Conservation (phyloP, 257 asterid genomes). For the Nicotiana paniculata region DNA sequence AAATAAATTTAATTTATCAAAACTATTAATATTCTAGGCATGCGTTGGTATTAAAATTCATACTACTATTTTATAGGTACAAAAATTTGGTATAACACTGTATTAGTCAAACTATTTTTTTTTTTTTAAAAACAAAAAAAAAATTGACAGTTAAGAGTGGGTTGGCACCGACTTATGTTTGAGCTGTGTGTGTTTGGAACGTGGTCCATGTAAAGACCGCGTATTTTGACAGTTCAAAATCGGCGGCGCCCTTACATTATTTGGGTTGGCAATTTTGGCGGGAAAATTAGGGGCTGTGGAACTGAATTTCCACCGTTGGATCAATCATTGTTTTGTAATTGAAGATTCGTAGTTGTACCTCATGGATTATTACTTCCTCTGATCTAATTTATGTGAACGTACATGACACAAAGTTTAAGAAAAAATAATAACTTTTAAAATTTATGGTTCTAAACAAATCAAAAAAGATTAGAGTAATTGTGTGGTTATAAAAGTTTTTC, state of each 20-base stretch:
- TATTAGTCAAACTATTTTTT: not conserved
- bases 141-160: constrained; percentile 43
- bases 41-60: not conserved
- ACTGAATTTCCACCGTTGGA: not conserved
- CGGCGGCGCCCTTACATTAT: constrained; percentile 36
- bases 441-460: too few relatives aligned
- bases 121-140: too few relatives aligned
- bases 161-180: constrained; percentile 51
- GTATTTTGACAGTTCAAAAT: constrained; percentile 31
- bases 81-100: not conserved
- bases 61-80: not conserved
- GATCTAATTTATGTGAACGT: too few relatives aligned
- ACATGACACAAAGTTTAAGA: too few relatives aligned
- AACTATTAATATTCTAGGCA: too few relatives aligned
- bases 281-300: constrained; percentile 19
- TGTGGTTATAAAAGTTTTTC: too few relatives aligned
- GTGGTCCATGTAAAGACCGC: constrained; percentile 36
- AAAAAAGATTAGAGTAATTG: too few relatives aligned
- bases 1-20: too few relatives aligned
- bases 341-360: too few relatives aligned
- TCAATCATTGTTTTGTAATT: not conserved
- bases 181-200: not conserved
- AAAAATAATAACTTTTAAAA: too few relatives aligned
- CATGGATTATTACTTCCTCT: too few relatives aligned
- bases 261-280: constrained; percentile 29